phyloP scores from a whole-genome alignment of 192 early-diverging fungal genomes.

The Mortierella antarctica region DNA sequence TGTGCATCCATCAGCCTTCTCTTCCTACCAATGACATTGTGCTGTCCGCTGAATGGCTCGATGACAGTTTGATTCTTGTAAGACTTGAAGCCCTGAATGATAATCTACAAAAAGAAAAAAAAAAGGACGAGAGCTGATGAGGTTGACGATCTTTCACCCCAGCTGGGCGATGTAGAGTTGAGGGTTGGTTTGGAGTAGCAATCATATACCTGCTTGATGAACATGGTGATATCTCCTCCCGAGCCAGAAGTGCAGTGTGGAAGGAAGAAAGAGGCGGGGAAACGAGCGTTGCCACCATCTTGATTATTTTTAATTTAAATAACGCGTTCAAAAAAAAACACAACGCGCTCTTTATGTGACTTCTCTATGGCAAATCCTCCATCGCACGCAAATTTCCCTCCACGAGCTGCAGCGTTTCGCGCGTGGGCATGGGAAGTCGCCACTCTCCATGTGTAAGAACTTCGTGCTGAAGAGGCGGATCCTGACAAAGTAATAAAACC shows the following conservation, averaged over 20 bases:
- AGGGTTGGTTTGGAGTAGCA: neutral
- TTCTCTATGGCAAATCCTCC: neutral
- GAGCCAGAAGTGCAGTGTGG: neutral
- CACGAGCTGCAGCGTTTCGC: slow-evolving; percentile 28
- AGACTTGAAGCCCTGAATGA: slow-evolving; percentile 99
- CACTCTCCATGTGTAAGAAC: slow-evolving; percentile 36
- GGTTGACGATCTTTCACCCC: neutral
- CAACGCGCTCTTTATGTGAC: neutral
- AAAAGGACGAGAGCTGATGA: neutral
- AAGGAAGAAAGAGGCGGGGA: slow-evolving; percentile 1
- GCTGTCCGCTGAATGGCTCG: slow-evolving; percentile 90
- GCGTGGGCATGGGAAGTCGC: slow-evolving; percentile 40
- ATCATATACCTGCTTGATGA: slow-evolving; percentile 47
- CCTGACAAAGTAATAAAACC: slow-evolving; percentile 3
- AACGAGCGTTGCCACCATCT: slow-evolving; percentile 21
- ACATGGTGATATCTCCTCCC: slow-evolving; percentile 20
- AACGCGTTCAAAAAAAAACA: slow-evolving; percentile 9
- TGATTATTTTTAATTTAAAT: slow-evolving; percentile 12
- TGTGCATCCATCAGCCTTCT: neutral
- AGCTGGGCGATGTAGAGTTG: neutral
- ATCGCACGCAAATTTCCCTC: slow-evolving; percentile 8
- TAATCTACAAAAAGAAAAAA: slow-evolving; percentile 66
- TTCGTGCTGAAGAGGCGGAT: slow-evolving; percentile 32
- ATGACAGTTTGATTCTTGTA: slow-evolving; percentile 97
- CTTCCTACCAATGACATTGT: slow-evolving; percentile 92